Conservation (phyloP, 108 stramenopile species). For the Nitzschia palea region DNA sequence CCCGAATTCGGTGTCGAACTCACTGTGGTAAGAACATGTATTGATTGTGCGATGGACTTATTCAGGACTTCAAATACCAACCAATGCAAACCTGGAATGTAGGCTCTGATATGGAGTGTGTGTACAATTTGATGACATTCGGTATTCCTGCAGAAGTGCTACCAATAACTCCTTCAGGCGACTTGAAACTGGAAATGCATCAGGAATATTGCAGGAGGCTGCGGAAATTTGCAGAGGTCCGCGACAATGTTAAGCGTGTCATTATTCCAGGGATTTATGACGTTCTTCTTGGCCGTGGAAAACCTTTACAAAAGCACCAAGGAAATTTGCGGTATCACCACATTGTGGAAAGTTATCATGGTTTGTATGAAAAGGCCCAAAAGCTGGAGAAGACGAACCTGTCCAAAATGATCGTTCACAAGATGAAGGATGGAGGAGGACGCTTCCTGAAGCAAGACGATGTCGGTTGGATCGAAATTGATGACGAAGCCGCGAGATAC, state of each 20-base stretch:
- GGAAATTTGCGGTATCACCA: slow-evolving; percentile 28
- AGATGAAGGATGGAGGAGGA: slow-evolving; percentile 19
- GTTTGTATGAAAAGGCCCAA: slow-evolving; percentile 20
- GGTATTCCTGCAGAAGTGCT: slow-evolving; percentile 9
- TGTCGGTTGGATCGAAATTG: slow-evolving; percentile 27
- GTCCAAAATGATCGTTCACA: slow-evolving; percentile 27
- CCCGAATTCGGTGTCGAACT: slow-evolving; percentile 18
- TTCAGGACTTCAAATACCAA: not conserved
- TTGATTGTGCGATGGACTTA: not conserved
- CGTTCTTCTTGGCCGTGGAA: slow-evolving; percentile 37
- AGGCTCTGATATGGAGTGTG: slow-evolving; percentile 13
- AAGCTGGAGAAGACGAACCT: slow-evolving; percentile 30
- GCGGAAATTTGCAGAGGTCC: slow-evolving; percentile 7
- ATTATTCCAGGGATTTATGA: slow-evolving; percentile 17
- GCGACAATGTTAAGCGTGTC: slow-evolving; percentile 3
- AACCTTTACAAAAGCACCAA: slow-evolving; percentile 23
- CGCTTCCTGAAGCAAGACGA: slow-evolving; percentile 41
- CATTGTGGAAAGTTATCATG: slow-evolving; percentile 17
- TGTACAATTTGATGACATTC: slow-evolving; percentile 4
- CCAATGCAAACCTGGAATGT: not conserved
- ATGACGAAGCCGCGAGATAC: slow-evolving; percentile 23
- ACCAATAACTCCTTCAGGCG: slow-evolving; percentile 18
- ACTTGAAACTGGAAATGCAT: slow-evolving; percentile 16
- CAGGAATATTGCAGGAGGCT: slow-evolving; percentile 11
- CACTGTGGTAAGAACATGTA: slow-evolving; percentile 16